phyloP scores from a whole-genome alignment of 331 rosid species.

The Stylosanthes scabra region DNA sequence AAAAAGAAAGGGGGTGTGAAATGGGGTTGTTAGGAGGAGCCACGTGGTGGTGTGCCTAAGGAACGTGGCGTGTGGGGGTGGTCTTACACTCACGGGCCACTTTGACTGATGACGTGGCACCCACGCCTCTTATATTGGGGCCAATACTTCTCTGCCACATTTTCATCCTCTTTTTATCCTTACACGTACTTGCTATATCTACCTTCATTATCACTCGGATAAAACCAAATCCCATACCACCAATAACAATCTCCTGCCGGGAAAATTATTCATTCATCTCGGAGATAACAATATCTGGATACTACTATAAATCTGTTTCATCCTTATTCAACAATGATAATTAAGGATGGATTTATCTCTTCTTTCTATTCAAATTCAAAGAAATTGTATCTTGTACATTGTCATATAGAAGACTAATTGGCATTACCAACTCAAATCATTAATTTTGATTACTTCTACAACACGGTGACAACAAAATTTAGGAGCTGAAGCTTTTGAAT shows the following conservation, averaged over 20 bases:
- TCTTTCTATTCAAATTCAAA: background rate
- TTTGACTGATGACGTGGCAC: slow-evolving; percentile 49
- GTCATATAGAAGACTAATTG: background rate
- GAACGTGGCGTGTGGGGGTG: slow-evolving; percentile 58
- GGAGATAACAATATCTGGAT: too few relatives aligned
- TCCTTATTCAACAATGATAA: background rate
- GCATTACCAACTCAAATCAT: background rate
- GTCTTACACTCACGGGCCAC: slow-evolving; percentile 23
- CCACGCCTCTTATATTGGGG: slow-evolving; percentile 1
- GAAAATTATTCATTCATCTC: too few relatives aligned
- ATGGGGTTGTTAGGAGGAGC: slow-evolving; percentile 12
- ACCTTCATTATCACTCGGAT: background rate
- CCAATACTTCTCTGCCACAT: slow-evolving; percentile 21
- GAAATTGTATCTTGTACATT: background rate
- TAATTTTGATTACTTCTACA: background rate
- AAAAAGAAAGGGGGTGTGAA: background rate
- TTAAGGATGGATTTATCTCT: background rate
- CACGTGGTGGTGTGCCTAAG: slow-evolving; percentile 32
- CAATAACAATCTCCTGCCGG: too few relatives aligned
- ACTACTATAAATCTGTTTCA: too few relatives aligned
- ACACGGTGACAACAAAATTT: background rate
- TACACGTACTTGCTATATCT: slow-evolving; percentile 3
- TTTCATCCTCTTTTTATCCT: background rate
- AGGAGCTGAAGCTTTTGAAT: background rate
- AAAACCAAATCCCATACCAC: background rate